Base-by-base conservation (phyloP, 2,329 filamentous ascomycete genomes). In the Lomentospora prolificans region DNA sequence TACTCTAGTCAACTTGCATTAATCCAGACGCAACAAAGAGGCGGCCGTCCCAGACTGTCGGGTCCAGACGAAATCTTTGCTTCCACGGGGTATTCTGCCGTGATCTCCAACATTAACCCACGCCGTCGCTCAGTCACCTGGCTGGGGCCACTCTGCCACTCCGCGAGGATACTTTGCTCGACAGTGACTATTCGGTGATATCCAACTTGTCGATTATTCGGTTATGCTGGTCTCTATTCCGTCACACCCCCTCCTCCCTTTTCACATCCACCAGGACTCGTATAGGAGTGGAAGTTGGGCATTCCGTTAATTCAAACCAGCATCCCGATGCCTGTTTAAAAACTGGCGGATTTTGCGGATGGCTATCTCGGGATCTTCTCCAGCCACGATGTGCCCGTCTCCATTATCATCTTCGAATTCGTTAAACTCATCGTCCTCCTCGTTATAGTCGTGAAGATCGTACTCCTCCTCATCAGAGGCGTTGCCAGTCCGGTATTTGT, bases 371-470 rank as follows among this genome's bases (percentile, higher is more conserved):
- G 65, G 56, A 33, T 72, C 71, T 41, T 70, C 69, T 41, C 62
- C 66, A 22, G 72, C 71, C 51, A 70, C 64, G 58, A 74, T 64
- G 39, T 69, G 61, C 4, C 69, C 69, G 51, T 72, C 67, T 19
- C 69, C 67, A 39, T 69, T 66, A 24, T 71, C 70, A 14, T 68
- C 65, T 41, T 68, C 67, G 24, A 68, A 63, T 5, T 67, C 65
- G 19, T 75, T 65, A 55, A 76, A 76, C 55, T 74, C 80, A 61
- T 81, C 78, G 61, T 82, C 78, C 6, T 76, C 68, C 60, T 81
- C 78, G 2, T 79, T 80, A 64, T 84, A 84, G 1, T 80, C 66
- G 55, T 81, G 76, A 8, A 74, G 72, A 46, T 75, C 79, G 59
- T 76, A 72, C 57, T 74, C 72, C 54, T 74, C 71, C 7, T 59